Percentiles rank a stretch among this genome's conserved stretches.
Evolutionary conservation across 2,329 filamentous ascomycete genomes (phyloP).

Genomic region (Simplicillium sp.): DNA sequence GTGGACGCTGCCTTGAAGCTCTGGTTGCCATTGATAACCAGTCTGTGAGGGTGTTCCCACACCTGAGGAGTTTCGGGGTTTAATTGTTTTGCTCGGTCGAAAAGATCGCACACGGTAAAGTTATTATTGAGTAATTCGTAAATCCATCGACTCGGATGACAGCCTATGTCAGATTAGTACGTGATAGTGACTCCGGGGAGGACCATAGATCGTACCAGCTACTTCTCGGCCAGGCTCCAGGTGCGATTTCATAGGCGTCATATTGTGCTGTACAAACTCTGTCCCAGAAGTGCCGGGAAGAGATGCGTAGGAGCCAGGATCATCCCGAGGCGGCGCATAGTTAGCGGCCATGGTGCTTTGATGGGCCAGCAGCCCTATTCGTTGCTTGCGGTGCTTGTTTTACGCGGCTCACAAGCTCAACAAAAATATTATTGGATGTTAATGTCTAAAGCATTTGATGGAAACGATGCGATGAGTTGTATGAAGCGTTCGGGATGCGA

Average conservation of each 20-base stretch:
- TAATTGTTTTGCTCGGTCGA: slow-evolving; percentile 20
- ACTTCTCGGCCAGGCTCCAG: slow-evolving; percentile 14
- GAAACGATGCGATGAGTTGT: too few species aligned
- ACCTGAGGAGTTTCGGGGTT: slow-evolving; percentile 19
- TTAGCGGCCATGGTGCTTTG: slow-evolving; percentile 15
- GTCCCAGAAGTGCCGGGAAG: slow-evolving; percentile 20
- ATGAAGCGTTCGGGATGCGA: too few species aligned
- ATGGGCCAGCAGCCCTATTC: background rate
- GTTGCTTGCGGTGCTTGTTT: too few species aligned
- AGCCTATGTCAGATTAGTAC: slow-evolving; percentile 5
- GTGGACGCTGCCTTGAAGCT: slow-evolving; percentile 17
- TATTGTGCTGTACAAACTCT: slow-evolving; percentile 19
- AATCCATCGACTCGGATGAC: slow-evolving; percentile 30
- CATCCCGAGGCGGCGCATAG: slow-evolving; percentile 18
- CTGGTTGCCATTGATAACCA: slow-evolving; percentile 30
- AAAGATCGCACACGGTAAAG: slow-evolving; percentile 24
- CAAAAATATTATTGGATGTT: too few species aligned
- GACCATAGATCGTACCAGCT: slow-evolving; percentile 12
- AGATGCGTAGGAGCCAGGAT: slow-evolving; percentile 17
- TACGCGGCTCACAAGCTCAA: too few species aligned
- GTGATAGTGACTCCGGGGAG: background rate
- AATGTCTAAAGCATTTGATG: too few species aligned
- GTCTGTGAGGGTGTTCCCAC: slow-evolving; percentile 25
- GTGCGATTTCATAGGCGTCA: slow-evolving; percentile 20
- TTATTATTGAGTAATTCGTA: slow-evolving; percentile 28